Base-by-base conservation (phyloP, 306 rosid species). In the Cotoneaster glaucophyllus region DNA sequence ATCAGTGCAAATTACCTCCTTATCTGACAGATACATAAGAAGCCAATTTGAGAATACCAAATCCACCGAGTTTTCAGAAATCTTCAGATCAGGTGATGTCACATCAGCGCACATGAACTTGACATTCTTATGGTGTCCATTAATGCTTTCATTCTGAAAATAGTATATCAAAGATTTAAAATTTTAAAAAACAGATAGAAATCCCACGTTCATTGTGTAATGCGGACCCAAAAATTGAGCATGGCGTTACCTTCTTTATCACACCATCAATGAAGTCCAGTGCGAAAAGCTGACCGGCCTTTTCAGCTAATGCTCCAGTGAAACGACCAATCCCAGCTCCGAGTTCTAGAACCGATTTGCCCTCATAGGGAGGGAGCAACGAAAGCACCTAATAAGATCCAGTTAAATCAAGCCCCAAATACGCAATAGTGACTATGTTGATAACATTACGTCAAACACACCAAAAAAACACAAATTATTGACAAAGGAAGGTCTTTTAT, bases 291-390 rank as follows among this genome's bases (percentile, higher is more conserved):
- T 92, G 97, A 81, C 87, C 93, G 66, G 97, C 93, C 71, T 88
- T 90, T 70, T 81, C 84, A 61, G 97, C 97, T 74, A 95, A 77
- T 74, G 90, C 97, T 31, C 96, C 91, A 3, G 97, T 95, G 79
- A 95, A 95, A 59, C 99, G 90, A 70, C 99, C 99, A 29, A 95
- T 95, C 65, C 99, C 99, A 0, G 99, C 99, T 82, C 99, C 99
- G 37, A 95, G 89, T 83, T 95, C 97, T 62, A 95, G 3, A 32
- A 95, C 89, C 2, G 97, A 87, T 69, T 95, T 89, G 9, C 99
- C 99, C 76, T 95, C 97, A 28, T 80, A 90, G 4, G 82, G 22
- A 0, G 99, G 99, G 22, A 95, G 90, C 43, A 89, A 74, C 37
- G 96, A 89, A 45, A 95, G 89, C 43, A 95, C 96, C 98, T 95